phyloP scores from a whole-genome alignment of 352 stramenopile species.

The Globisporangium nodosum region DNA sequence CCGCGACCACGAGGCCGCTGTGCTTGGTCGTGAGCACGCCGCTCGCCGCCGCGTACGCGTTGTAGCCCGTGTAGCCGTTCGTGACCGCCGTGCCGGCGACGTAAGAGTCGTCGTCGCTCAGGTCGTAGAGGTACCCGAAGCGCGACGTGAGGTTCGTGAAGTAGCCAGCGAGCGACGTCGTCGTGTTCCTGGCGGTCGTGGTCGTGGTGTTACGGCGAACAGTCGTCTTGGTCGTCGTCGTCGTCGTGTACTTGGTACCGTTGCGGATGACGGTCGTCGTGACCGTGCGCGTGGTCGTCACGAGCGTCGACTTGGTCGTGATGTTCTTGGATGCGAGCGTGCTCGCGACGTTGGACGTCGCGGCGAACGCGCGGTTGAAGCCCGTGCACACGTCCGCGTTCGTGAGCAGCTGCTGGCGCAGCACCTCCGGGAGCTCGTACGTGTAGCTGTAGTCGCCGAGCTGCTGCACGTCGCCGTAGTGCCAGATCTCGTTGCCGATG shows the following conservation, averaged over 20 bases:
- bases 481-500: conserved; percentile 47
- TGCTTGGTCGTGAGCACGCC: conserved; percentile 47
- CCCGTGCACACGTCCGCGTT: conserved; percentile 62
- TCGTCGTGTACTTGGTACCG: conserved; percentile 48
- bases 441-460: conserved; percentile 72
- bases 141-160: conserved; percentile 26
- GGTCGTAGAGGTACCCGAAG: conserved; percentile 41
- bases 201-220: conserved; percentile 32
- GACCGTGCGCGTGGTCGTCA: conserved; percentile 35
- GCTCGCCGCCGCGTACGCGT: conserved; percentile 20
- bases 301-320: conserved; percentile 39
- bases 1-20: conserved; percentile 38
- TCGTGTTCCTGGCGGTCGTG: conserved; percentile 16
- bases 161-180: conserved; percentile 19
- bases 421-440: conserved; percentile 55
- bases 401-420: conserved; percentile 54
- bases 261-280: conserved; percentile 44
- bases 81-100: conserved; percentile 29
- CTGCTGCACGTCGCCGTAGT: conserved; percentile 54
- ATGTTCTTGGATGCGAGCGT: conserved; percentile 29
- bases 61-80: conserved; percentile 49
- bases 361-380: conserved; percentile 38
- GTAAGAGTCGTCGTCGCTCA: conserved; percentile 31
- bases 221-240: conserved; percentile 34
- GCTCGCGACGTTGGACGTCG: conserved; percentile 26